Evolutionary conservation across 163 green algal genomes (phyloP).

Genomic region (Volvox carteri): DNA sequence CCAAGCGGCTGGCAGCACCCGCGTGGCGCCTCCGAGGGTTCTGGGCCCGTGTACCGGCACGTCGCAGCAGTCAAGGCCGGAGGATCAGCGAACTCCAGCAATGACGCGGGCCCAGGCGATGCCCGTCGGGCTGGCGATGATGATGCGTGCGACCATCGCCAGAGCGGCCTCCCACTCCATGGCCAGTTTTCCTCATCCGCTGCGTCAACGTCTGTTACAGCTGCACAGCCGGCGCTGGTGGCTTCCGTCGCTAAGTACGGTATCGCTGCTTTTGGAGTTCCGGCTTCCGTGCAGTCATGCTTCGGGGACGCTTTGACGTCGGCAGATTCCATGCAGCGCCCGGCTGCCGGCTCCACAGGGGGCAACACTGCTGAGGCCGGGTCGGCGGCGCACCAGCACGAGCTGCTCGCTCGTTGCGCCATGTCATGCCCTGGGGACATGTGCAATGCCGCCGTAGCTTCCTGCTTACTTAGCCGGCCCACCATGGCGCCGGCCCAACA

Average conservation of each 20-base stretch:
- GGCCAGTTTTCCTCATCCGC: neutral
- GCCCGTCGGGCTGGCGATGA: neutral
- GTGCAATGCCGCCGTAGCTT: neutral
- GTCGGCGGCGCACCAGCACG: neutral
- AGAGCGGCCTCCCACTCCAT: neutral
- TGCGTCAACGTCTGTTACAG: too few relatives aligned
- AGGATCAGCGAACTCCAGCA: neutral
- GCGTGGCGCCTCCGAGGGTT: neutral
- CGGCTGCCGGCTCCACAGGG: neutral
- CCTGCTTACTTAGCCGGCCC: neutral
- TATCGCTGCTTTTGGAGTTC: conserved; percentile 44
- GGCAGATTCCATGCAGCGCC: neutral
- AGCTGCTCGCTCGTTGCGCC: neutral
- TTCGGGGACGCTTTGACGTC: neutral
- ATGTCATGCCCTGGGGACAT: conserved; percentile 1
- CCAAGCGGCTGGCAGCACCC: neutral
- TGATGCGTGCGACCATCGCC: neutral
- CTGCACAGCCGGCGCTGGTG: neutral
- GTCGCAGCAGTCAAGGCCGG: neutral
- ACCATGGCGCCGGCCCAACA: neutral
- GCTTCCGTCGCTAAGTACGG: conserved; percentile 5
- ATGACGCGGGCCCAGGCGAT: too few relatives aligned
- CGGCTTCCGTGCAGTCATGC: conserved; percentile 28
- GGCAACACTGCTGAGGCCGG: neutral
- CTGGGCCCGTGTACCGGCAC: neutral